Evolutionary conservation across 129 eudicot species (phyloP).

Genomic region (Chrysanthemum makinoi): DNA sequence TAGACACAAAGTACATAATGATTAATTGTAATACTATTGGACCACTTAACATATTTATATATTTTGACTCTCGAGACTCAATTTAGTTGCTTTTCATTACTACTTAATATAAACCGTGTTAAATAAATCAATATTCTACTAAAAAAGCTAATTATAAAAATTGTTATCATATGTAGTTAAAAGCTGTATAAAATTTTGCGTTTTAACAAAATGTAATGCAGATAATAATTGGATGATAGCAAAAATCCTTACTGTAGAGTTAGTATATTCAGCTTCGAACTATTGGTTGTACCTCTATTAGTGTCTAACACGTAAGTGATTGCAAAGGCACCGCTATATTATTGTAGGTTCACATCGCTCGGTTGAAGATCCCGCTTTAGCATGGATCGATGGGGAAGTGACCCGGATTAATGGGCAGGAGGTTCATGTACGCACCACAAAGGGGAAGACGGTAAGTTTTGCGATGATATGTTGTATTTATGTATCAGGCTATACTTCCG

Average conservation of each 20-base stretch:
- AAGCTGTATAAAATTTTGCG: not conserved
- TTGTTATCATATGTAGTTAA: not conserved
- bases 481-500: no score
- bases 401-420: conserved; percentile 66
- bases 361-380: conserved; percentile 88
- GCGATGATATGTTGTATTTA: not conserved
- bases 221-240: not conserved
- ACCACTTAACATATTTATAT: not conserved
- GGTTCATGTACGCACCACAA: conserved; percentile 67
- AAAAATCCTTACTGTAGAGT: not conserved
- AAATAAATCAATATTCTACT: no score
- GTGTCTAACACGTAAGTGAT: conserved; percentile 26
- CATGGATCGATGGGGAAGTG: conserved; percentile 98
- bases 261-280: conserved; percentile 1
- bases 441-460: conserved; percentile 81
- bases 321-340: conserved; percentile 89
- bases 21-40: no score
- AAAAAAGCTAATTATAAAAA: no score
- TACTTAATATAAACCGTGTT: no score
- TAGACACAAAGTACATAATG: no score
- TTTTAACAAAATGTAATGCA: not conserved
- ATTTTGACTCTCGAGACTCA: conserved; percentile 2
- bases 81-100: conserved; percentile 8
- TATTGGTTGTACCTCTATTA: conserved; percentile 9
- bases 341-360: conserved; percentile 95